Percentiles rank a stretch among this genome's conserved stretches.
phyloP scores from a whole-genome alignment of 2,329 filamentous ascomycete genomes.

The Penicillium freii region DNA sequence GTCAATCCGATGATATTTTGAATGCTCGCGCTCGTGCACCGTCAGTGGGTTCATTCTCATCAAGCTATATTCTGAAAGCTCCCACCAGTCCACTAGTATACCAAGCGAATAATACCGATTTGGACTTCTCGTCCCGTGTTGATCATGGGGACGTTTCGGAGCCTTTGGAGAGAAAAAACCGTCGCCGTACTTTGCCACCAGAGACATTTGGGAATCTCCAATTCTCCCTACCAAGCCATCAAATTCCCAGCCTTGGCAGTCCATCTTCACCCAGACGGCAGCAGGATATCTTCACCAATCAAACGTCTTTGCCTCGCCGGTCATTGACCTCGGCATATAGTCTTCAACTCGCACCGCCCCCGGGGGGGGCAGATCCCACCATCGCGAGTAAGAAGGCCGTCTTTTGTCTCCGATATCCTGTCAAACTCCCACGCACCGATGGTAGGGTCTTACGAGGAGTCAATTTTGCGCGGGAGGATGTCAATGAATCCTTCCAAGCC shows the following conservation, averaged over 20 bases:
- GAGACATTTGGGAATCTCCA: conserved; percentile 54
- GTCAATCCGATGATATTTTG: conserved; percentile 18
- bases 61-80: conserved; percentile 78
- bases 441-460: conserved; percentile 98
- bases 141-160: conserved; percentile 52
- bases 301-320: conserved; percentile 66
- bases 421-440: conserved; percentile 87
- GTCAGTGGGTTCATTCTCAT: conserved; percentile 68
- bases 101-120: conserved; percentile 78
- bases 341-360: conserved; percentile 45
- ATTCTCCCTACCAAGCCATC: conserved; percentile 39
- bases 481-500: conserved; percentile 92
- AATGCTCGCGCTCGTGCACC: conserved; percentile 50
- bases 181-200: conserved; percentile 72
- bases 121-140: conserved; percentile 60
- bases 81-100: conserved; percentile 92
- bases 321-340: conserved; percentile 65
- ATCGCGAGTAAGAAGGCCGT: conserved; percentile 60
- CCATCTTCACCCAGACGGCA: conserved; percentile 52
- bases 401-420: conserved; percentile 69
- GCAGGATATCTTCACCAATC: conserved; percentile 69
- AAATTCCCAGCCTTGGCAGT: conserved; percentile 44
- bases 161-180: conserved; percentile 50
- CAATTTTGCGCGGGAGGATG: conserved; percentile 91
- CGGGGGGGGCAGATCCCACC: conserved; percentile 38